Percentiles rank a stretch among this genome's conserved stretches.
These are phyloP conservation scores for Zygosaccharomyces siamensis DNA, from an alignment of 805 yeast genomes.

Conservation along the genomic window DNA sequence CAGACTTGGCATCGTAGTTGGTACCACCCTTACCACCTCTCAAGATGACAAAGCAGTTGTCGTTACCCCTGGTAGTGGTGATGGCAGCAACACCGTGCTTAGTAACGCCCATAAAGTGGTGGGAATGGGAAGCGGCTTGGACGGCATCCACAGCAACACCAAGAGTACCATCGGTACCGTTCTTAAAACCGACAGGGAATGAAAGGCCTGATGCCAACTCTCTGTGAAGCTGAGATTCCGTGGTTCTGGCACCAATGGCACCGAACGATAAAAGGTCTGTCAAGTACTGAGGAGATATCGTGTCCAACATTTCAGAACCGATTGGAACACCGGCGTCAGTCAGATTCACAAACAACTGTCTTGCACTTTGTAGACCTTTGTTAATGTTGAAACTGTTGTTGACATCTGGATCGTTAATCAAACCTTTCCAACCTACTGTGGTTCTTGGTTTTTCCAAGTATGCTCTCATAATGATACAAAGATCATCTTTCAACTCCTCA, in stretches of 20 bases:
- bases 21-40: constrained; percentile 96
- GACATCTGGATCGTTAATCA: constrained; percentile 94
- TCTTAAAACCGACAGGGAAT: constrained; percentile 98
- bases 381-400: constrained; percentile 90
- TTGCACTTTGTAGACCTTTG: constrained; percentile 84
- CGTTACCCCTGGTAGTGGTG: constrained; percentile 92
- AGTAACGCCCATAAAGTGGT: constrained; percentile 96
- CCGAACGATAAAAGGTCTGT: constrained; percentile 89
- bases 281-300: constrained; percentile 93
- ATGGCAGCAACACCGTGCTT: constrained; percentile 97
- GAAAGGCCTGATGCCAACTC: constrained; percentile 95
- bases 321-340: constrained; percentile 82
- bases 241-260: constrained; percentile 98
- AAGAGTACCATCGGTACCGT: constrained; percentile 95
- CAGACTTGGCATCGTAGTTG: constrained; percentile 80
- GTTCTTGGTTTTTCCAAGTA: constrained; percentile 98
- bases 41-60: constrained; percentile 86
- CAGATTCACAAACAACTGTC: constrained; percentile 77
- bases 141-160: constrained; percentile 93
- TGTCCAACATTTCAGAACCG: constrained; percentile 97
- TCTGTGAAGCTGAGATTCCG: constrained; percentile 96
- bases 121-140: constrained; percentile 84
- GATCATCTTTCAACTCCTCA: constrained; percentile 67
- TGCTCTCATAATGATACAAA: constrained; percentile 91
- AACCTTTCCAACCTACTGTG: constrained; percentile 98